phyloP scores from a whole-genome alignment of 352 stramenopile species.

The Phytophthora pinifolia region DNA sequence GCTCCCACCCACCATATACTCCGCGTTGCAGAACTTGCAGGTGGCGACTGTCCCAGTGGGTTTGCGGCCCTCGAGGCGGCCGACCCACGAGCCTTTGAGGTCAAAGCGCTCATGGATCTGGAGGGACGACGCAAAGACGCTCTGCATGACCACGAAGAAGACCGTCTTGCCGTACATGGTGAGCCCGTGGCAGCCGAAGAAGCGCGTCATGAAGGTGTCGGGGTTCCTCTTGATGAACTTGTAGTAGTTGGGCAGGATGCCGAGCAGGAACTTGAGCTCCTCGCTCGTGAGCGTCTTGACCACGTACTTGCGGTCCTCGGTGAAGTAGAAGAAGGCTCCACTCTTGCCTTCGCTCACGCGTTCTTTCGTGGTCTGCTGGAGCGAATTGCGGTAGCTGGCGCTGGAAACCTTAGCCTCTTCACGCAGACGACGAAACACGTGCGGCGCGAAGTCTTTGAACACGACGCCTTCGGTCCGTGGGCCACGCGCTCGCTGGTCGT shows the following conservation, averaged over 20 bases:
- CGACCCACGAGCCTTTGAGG: slow-evolving; percentile 87
- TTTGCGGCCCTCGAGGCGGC: slow-evolving; percentile 69
- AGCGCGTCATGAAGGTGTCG: slow-evolving; percentile 80
- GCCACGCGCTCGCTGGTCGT: slow-evolving; percentile 39
- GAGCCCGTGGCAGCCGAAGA: slow-evolving; percentile 78
- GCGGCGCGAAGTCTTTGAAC: slow-evolving; percentile 80
- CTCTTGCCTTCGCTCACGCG: slow-evolving; percentile 82
- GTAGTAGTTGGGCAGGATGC: slow-evolving; percentile 74
- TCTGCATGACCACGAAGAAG: slow-evolving; percentile 87
- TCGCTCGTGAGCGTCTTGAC: slow-evolving; percentile 81
- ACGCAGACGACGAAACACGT: slow-evolving; percentile 76
- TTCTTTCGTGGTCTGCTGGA: slow-evolving; percentile 77
- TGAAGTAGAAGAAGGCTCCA: slow-evolving; percentile 86
- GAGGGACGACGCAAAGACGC: slow-evolving; percentile 74
- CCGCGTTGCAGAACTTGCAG: slow-evolving; percentile 74
- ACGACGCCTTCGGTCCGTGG: slow-evolving; percentile 59
- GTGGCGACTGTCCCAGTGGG: slow-evolving; percentile 62
- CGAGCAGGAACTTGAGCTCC: slow-evolving; percentile 73
- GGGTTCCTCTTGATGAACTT: slow-evolving; percentile 62
- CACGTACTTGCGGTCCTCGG: slow-evolving; percentile 79
- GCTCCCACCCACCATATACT: slow-evolving; percentile 68
- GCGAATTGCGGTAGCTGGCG: slow-evolving; percentile 61
- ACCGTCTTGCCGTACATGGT: slow-evolving; percentile 88
- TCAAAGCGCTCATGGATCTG: slow-evolving; percentile 85
- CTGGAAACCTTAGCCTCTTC: slow-evolving; percentile 63